Base-by-base conservation (phyloP, 164 flowering plant genomes). In the Magnolia sinica region DNA sequence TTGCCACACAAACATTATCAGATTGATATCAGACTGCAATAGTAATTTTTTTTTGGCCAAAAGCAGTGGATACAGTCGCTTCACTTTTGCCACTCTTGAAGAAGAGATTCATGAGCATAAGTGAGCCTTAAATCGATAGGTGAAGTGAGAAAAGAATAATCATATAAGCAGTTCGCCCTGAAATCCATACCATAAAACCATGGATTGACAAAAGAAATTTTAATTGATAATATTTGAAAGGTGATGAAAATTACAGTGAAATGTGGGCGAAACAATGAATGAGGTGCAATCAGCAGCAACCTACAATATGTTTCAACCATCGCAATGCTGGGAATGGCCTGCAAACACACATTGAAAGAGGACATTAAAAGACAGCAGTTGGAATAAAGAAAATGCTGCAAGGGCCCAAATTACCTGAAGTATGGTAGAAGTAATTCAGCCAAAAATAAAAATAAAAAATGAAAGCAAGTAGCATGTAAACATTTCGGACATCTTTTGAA, bases 281-380 rank as follows among this genome's bases (percentile, higher is more conserved):
- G 92, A 73, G 99, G 98, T 37, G 92, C 88, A 84, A 88, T 83
- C 71, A 96, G 94, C 83, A 94, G 85, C 87, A 96, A 77, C 74
- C 99, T 84, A 52, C 83, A 79, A 83, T 96, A 96, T 24, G 98
- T 94, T 86, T 96, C 99, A 75, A 90, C 98, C 96, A 96, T 86
- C 64, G 95, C 93, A 87, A 96, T 89, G 87, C 91, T 96, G 13
- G 99, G 98, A 63, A 92, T 88, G 73, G 84, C 94, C 99, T 96
- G 93, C 88, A 55, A 83, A 70, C 50, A 63, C 27, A 78, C 27
- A 22, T 77, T 45, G 24, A 51, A 24, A 79, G 22, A 59, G 66
- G n/a, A 70, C 3, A 52, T 45, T 18, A 74, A 61, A 19, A 68
- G 14, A 61, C 73, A 77, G 18, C 58, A 73, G 23, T 22, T 20